Evolutionary conservation across 1,284 basidiomycete genomes (phyloP).

Genomic region (Malassezia pachydermatis): DNA sequence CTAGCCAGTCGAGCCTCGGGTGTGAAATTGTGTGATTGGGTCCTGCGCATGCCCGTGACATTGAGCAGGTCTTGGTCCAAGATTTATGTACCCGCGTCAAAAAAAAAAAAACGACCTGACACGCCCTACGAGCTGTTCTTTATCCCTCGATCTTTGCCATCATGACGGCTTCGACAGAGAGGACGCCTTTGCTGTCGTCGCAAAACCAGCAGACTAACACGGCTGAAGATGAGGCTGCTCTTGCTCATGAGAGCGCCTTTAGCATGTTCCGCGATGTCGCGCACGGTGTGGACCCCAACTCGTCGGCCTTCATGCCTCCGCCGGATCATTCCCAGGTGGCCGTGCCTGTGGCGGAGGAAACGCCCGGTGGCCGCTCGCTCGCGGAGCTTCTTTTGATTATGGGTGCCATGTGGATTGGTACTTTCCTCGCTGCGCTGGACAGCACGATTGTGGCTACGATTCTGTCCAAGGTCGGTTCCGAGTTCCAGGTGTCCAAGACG

Average conservation of each 20-base stretch:
- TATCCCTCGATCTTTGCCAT: too few relatives aligned
- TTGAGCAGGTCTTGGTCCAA: too few relatives aligned
- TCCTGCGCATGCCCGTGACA: neutral
- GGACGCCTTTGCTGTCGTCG: slow-evolving; percentile 26
- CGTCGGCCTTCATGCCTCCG: slow-evolving; percentile 40
- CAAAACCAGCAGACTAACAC: slow-evolving; percentile 19
- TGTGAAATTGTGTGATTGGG: neutral
- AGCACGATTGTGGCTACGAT: slow-evolving; percentile 46
- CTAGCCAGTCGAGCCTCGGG: neutral
- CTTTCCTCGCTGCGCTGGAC: slow-evolving; percentile 39
- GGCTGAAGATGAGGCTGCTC: slow-evolving; percentile 30
- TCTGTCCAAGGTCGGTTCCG: slow-evolving; percentile 38
- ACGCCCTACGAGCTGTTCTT: too few relatives aligned
- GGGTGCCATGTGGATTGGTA: slow-evolving; percentile 47
- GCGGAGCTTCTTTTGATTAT: slow-evolving; percentile 39
- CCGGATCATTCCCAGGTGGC: slow-evolving; percentile 38
- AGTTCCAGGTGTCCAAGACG: slow-evolving; percentile 42
- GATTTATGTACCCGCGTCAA: too few relatives aligned
- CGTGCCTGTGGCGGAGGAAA: slow-evolving; percentile 22
- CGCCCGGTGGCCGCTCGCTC: slow-evolving; percentile 22
- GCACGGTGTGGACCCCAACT: slow-evolving; percentile 44
- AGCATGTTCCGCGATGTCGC: slow-evolving; percentile 36
- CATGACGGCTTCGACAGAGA: slow-evolving; percentile 17
- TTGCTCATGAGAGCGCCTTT: slow-evolving; percentile 43
- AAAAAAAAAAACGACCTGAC: too few relatives aligned